A percentile compares a stretch with the other conserved stretches of the same genome.
These are phyloP conservation scores for Synchytrium microbalum DNA, from an alignment of 371 early-diverging fungal species.

Conservation along the genomic window DNA sequence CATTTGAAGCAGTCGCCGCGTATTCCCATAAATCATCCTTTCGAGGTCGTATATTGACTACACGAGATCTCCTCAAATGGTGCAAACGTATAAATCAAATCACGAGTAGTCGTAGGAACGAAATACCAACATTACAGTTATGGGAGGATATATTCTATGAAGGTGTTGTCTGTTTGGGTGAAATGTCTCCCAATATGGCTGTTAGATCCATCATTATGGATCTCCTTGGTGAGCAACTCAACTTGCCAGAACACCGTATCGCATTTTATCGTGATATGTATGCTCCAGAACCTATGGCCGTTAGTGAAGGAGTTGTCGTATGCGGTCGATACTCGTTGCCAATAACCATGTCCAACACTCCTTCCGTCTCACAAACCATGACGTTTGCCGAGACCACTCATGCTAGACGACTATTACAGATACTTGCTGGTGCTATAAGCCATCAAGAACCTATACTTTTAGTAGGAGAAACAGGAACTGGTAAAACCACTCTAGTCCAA, in stretches of 20 bases:
- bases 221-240: constrained; percentile 61
- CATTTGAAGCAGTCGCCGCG: constrained; percentile 45
- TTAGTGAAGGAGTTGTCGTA: constrained; percentile 21
- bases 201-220: not conserved
- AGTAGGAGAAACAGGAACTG: constrained; percentile 99
- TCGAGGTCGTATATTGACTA: constrained; percentile 37
- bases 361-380: not conserved
- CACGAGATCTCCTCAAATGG: constrained; percentile 83
- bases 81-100: constrained; percentile 34
- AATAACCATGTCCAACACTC: not conserved
- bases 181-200: constrained; percentile 59
- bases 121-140: constrained; percentile 23
- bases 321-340: not conserved
- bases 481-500: constrained; percentile 98
- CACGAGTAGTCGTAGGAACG: not conserved
- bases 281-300: constrained; percentile 41
- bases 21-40: constrained; percentile 16
- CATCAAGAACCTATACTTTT: constrained; percentile 84
- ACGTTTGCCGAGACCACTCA: constrained; percentile 27
- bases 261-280: constrained; percentile 65
- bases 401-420: constrained; percentile 53
- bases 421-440: constrained; percentile 66
- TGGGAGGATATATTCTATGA: constrained; percentile 46
- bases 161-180: constrained; percentile 82
- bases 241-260: constrained; percentile 60